phyloP scores from a whole-genome alignment of 1,139 yeast species.

The Yamadazyma spencermartinsiae region DNA sequence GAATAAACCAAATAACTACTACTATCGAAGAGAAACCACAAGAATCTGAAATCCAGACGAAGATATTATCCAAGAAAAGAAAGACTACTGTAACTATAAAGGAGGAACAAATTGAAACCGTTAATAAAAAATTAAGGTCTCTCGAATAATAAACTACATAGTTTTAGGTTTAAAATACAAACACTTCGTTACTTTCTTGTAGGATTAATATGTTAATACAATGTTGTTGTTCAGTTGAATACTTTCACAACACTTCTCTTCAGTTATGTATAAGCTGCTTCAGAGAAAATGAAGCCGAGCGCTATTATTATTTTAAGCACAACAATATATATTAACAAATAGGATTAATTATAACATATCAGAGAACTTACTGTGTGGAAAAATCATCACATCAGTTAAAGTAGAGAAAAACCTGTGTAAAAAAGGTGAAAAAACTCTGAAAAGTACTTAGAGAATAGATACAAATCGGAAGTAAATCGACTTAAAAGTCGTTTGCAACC shows the following conservation, averaged over 20 bases:
- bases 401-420: not conserved
- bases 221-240: too few relatives aligned
- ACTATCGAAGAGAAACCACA: slow-evolving; percentile 1
- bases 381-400: not conserved
- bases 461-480: too few relatives aligned
- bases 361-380: not conserved
- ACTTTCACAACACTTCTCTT: too few relatives aligned
- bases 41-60: not conserved
- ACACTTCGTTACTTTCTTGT: not conserved
- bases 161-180: too few relatives aligned
- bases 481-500: too few relatives aligned
- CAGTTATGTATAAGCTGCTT: too few relatives aligned
- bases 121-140: not conserved
- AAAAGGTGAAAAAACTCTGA: too few relatives aligned
- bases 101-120: not conserved
- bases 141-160: not conserved
- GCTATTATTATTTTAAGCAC: not conserved
- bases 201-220: too few relatives aligned
- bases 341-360: not conserved
- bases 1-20: slow-evolving; percentile 35
- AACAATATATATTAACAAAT: not conserved
- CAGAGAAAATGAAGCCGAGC: too few relatives aligned
- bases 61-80: not conserved
- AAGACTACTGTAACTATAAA: not conserved
- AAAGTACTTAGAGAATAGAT: too few relatives aligned